Conservation (phyloP, 1,139 yeast species). For the Hansenula sp. region DNA sequence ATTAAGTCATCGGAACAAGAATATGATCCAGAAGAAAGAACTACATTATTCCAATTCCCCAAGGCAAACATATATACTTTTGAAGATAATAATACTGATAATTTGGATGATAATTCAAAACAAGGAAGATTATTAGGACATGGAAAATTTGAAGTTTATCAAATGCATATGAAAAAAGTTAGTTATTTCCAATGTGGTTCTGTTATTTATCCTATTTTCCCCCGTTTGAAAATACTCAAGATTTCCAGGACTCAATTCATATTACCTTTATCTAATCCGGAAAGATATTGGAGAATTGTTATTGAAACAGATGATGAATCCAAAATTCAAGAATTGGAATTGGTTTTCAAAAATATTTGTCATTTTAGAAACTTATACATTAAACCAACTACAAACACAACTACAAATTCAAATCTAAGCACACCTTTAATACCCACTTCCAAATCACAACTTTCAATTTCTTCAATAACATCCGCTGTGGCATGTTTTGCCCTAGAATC, state of each 20-base stretch:
- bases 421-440: conserved; percentile 4
- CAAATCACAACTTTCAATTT: conserved; percentile 15
- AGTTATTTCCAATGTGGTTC: conserved; percentile 60
- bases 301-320: conserved; percentile 36
- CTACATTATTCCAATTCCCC: conserved; percentile 31
- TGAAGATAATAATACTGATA: conserved; percentile 33
- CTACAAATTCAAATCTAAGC: not conserved
- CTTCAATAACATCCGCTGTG: conserved; percentile 27
- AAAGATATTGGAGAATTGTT: conserved; percentile 65
- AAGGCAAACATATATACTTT: conserved; percentile 40
- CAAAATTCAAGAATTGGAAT: conserved; percentile 35
- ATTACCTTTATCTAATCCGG: conserved; percentile 66
- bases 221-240: conserved; percentile 54
- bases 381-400: not conserved
- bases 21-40: conserved; percentile 1
- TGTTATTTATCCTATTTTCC: conserved; percentile 63
- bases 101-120: conserved; percentile 11
- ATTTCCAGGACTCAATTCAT: conserved; percentile 51
- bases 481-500: conserved; percentile 28
- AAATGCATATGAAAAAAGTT: conserved; percentile 58
- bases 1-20: not conserved
- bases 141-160: conserved; percentile 64
- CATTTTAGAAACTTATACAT: conserved; percentile 41
- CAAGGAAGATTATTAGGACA: conserved; percentile 51
- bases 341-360: conserved; percentile 37